Evolutionary conservation across 164 flowering plant species (phyloP).

Genomic region (Stephania japonica): DNA sequence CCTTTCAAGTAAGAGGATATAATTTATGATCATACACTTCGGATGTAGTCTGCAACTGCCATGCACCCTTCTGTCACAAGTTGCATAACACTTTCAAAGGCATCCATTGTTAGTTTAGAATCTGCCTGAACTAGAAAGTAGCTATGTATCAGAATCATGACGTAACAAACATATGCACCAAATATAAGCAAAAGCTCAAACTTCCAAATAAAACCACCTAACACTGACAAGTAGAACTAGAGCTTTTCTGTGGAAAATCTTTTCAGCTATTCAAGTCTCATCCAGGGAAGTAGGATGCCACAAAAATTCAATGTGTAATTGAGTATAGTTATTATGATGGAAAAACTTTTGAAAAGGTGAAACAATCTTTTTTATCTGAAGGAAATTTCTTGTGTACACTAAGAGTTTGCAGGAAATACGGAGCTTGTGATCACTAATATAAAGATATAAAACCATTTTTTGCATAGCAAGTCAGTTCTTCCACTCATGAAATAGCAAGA

Average conservation of each 20-base stretch:
- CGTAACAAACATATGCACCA: background rate
- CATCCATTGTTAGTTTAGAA: conserved; percentile 72
- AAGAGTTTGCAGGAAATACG: background rate
- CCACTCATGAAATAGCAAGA: background rate
- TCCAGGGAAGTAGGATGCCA: background rate
- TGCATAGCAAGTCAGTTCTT: background rate
- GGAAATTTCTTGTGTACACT: background rate
- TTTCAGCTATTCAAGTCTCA: background rate
- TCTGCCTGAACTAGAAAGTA: conserved; percentile 61
- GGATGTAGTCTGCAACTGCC: conserved; percentile 71
- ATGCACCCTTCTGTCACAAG: conserved; percentile 93
- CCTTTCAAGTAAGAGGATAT: background rate
- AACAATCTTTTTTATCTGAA: background rate
- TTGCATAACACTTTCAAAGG: conserved; percentile 80
- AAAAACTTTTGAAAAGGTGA: background rate
- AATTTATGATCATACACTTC: conserved; percentile 46
- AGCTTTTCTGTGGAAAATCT: too few species aligned
- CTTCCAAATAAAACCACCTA: background rate
- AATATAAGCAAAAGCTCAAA: background rate
- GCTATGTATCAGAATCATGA: background rate
- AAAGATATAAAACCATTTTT: background rate
- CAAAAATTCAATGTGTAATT: background rate
- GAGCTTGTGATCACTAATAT: background rate
- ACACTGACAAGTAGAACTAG: background rate
- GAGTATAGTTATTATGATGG: background rate